Evolutionary conservation across 208 protist species (phyloP), one percentile per base, ranked within the genome.

Genomic region (Leishmania gerbilli): DNA sequence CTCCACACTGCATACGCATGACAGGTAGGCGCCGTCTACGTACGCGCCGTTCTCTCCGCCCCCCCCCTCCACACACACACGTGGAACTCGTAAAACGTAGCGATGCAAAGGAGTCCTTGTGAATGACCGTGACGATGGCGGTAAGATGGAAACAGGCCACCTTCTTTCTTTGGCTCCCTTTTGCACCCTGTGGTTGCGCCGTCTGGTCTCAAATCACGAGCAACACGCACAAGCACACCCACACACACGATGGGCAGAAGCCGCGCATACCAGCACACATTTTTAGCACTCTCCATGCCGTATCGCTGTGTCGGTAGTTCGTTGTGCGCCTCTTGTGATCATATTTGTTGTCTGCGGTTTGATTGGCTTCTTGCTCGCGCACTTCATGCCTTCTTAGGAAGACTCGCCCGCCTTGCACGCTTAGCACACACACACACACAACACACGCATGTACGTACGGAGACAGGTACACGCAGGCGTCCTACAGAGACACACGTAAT

Each of bases 401-500:
- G 42, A 47, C 24, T 47, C 40, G 15, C 24, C 56, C 21, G 40
- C 55, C 51, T 64, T 24, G 74, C 53, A 68, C 74, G 7, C 74
- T 62, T 51, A 42, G 51, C 4, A 64, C 51, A 65, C 31, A 68
- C 31, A 77, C 31, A 68, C 31, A 77, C 40, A 42, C 40, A 17
- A 40, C 55, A 65, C 34, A 42, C 55, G 31, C 1, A 42, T 21
- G 19, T n/a, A 58, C 71, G 45, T 37, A 27, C 19, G 19, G n/a
- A 24, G 31, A 74, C 65, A 71, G 65, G 34, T 27, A 74, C 47
- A 76, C 72, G 19, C 72, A 42, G 37, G 31, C 51, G 45, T n/a
- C 72, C 64, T 15, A 64, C 53, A 76, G 72, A 76, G 72, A 27
- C 51, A 64, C 37, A 62, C 51, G 69, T 55, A 5, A 49, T 21